Base-by-base conservation (phyloP, 2,329 filamentous ascomycete species). In the Beauveria medogensis region DNA sequence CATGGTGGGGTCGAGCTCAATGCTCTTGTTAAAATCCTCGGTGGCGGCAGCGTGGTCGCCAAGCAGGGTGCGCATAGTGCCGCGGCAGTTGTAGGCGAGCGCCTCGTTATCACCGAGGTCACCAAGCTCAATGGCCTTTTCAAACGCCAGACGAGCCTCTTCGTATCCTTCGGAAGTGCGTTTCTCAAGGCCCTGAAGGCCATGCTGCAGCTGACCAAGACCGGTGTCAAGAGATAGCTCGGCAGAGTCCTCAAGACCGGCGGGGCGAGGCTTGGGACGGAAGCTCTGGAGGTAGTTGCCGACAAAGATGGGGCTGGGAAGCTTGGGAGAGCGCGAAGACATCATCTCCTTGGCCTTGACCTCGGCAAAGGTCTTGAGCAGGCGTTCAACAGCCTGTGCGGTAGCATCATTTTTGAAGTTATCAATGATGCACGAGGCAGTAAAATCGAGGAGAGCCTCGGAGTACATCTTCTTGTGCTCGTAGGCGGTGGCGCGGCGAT, bases 261-360 rank as follows among this genome's bases (percentile, higher is more conserved):
- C 85, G 4, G 94, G 93, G 2, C 91, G 83, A 53, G 86, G 81
- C 78, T 89, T 90, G 62, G 87, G 81, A 63, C 94, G 89, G 89
- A 99, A 99, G 79, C 93, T 97, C 78, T 97, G 93, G 37, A 99
- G 88, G 76, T 99, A 99, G 81, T 99, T 99, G 72, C 92, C 91
- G 67, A 99, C 92, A 69, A 97, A 99, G 14, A 92, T 97, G 34
- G 94, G 89, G 75, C 92, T 97, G 22, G 94, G 94, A 55, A 99
- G 83, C 78, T 91, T 93, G 78, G 91, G 89, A 40, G 81, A 78
- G 76, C 94, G 93, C 75, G 92, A 93, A 63, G 83, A 82, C 69
- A 99, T 81, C 71, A 99, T 96, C 65, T 86, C 87, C 78, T 93
- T 92, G 65, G 90, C 93, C 80, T 97, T 97, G 67, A 90, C 83